Percentiles rank a stretch among this genome's conserved stretches.
Evolutionary conservation across 164 flowering plant species (phyloP).

Genomic region (Stephania yunnanensis): DNA sequence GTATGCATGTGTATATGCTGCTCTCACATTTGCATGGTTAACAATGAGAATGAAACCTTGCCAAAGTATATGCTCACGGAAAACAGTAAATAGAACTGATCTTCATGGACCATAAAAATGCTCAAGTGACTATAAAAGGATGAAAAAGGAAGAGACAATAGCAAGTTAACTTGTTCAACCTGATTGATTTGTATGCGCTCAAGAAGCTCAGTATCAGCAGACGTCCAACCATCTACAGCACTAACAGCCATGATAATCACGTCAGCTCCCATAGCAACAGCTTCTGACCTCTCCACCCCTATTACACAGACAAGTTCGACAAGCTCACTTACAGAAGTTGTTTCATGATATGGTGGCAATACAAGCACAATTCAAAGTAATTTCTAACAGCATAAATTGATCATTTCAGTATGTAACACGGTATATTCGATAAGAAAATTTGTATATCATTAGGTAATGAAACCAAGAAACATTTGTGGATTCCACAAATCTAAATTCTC

Average conservation of each 20-base stretch:
- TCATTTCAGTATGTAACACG: not conserved
- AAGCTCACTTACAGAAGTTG: not conserved
- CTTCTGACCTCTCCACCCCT: slow-evolving; percentile 97
- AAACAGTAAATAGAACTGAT: not conserved
- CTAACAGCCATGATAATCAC: slow-evolving; percentile 75
- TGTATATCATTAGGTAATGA: not conserved
- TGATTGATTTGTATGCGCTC: slow-evolving; percentile 52
- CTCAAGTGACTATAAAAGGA: not conserved
- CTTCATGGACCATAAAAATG: not conserved
- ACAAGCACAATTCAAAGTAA: not conserved
- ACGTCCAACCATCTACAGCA: slow-evolving; percentile 94
- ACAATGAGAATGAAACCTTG: not conserved
- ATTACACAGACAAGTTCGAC: slow-evolving; percentile 11
- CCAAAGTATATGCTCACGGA: too few relatives aligned
- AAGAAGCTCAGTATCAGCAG: slow-evolving; percentile 64
- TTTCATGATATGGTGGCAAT: not conserved
- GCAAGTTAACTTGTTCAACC: slow-evolving; percentile 27
- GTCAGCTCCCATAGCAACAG: slow-evolving; percentile 89
- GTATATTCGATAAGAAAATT: not conserved
- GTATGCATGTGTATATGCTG: not conserved
- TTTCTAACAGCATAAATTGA: not conserved
- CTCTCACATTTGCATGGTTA: not conserved
- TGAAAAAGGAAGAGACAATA: not conserved
- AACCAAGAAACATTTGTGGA: not conserved
- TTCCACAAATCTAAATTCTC: not conserved